A percentile compares a stretch with the other conserved stretches of the same genome.
Evolutionary conservation across 495 filamentous ascomycete genomes (phyloP).

Genomic region (Penicillium alfredii): DNA sequence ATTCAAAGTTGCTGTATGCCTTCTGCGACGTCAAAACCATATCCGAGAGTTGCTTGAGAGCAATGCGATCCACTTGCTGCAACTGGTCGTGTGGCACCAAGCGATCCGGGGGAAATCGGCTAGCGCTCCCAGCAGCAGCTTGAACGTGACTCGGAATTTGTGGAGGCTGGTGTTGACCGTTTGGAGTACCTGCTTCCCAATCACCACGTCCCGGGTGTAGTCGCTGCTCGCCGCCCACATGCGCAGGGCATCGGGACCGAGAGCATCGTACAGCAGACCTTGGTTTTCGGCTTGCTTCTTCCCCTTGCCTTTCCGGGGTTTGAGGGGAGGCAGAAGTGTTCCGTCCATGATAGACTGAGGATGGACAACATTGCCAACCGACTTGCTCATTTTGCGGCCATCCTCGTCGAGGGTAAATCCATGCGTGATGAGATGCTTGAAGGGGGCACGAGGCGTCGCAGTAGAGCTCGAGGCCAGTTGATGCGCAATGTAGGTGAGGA

Average conservation of each 20-base stretch:
- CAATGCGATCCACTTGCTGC: conserved; percentile 61
- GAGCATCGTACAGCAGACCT: conserved; percentile 46
- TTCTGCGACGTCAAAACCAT: conserved; percentile 53
- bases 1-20: conserved; percentile 67
- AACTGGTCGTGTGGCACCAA: conserved; percentile 38
- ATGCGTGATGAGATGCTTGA: conserved; percentile 82
- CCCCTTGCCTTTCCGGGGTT: conserved; percentile 48
- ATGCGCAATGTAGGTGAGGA: conserved; percentile 75
- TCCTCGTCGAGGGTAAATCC: conserved; percentile 86
- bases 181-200: conserved; percentile 68
- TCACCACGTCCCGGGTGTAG: conserved; percentile 78
- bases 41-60: conserved; percentile 63
- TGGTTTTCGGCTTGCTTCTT: conserved; percentile 44
- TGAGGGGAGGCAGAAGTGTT: conserved; percentile 56
- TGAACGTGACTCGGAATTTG: conserved; percentile 82
- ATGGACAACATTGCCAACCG: conserved; percentile 80
- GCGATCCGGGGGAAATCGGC: conserved; percentile 47
- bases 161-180: conserved; percentile 67
- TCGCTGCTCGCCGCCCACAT: conserved; percentile 89
- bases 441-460: conserved; percentile 53
- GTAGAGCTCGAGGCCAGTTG: conserved; percentile 41
- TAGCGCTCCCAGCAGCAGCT: conserved; percentile 79
- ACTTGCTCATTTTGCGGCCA: conserved; percentile 98
- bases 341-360: conserved; percentile 82
- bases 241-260: conserved; percentile 80